Base-by-base conservation (phyloP, 257 asterid genomes). In the Solanum bukasovii region DNA sequence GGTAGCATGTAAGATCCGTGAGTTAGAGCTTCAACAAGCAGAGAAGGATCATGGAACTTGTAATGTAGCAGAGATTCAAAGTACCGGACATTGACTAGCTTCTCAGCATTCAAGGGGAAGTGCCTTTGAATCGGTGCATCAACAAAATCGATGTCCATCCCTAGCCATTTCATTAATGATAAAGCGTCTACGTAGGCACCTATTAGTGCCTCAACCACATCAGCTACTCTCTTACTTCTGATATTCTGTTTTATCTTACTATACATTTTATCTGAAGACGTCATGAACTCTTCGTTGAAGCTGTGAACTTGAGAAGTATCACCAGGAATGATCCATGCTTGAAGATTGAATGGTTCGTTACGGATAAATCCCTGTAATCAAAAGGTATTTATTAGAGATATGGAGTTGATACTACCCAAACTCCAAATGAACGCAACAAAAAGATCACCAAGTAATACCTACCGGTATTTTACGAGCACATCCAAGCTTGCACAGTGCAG, bases 1-100 rank as follows among this genome's bases (percentile, higher is more conserved):
- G 95, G 95, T 18, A 94, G 91, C 98, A 96, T 94, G 87, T 91
- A 94, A 25, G 99, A 95, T 4, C 98, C 98, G 65, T 96, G 99
- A 9, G 97, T 94, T 9, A 96, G 88, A 3, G 98, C 98, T 87
- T 96, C 99, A 25, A 95, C 96, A 31, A 96, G 92, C 31, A 94
- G 94, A 29, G 98, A 92, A 70, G 93, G 90, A 78, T 96, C 98
- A 4, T 10, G 89, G 67, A 96, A 96, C 34, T 82, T 61, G 87
- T 96, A 96, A 7, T 90, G 88, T 31, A 95, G 86, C 75, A 94
- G 90, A 20, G 92, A 84, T 90, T 96, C 95, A 1, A 96, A 46
- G 75, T 59, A 61, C 73, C 13, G 46, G 40, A 94, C 81, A 79
- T 96, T 92, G 34, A 96, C 88, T 10, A 90, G 86, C 71, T n/a